Conservation (phyloP, 2,329 filamentous ascomycete genomes). For the Colletotrichum melonis region DNA sequence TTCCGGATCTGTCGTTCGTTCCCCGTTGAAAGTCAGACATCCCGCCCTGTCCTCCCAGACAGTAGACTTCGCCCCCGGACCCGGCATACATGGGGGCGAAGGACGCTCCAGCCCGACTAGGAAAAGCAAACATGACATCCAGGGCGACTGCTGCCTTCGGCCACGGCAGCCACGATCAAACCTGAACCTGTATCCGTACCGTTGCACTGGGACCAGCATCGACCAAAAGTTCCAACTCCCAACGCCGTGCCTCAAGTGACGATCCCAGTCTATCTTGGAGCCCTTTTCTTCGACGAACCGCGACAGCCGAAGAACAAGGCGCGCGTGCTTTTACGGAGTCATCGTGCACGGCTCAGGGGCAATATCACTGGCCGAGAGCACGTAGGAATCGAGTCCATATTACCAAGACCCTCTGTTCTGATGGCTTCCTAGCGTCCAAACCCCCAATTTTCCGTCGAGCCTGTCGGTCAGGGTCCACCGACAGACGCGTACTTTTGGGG, state of each 20-base stretch:
- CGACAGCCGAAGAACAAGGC: neutral
- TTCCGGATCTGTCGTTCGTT: neutral
- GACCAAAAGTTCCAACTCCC: neutral
- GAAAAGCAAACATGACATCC: neutral
- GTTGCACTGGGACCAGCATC: neutral
- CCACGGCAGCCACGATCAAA: neutral
- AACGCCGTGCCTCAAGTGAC: neutral
- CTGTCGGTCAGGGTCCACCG: neutral
- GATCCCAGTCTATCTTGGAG: neutral
- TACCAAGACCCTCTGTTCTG: neutral
- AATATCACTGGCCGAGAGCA: neutral
- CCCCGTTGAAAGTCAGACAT: neutral
- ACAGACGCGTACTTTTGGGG: neutral
- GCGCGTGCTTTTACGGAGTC: neutral
- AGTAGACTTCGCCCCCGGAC: neutral
- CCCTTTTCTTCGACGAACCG: neutral
- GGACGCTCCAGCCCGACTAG: neutral
- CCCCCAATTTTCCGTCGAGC: neutral
- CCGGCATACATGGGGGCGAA: neutral
- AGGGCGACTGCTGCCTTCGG: neutral
- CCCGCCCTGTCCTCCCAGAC: neutral
- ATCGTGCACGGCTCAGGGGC: neutral
- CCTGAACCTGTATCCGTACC: neutral
- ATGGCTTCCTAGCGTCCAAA: neutral
- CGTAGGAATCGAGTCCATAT: neutral